Conservation (phyloP, 495 filamentous ascomycete species). For the Hypoxylon lienhwacheense region DNA sequence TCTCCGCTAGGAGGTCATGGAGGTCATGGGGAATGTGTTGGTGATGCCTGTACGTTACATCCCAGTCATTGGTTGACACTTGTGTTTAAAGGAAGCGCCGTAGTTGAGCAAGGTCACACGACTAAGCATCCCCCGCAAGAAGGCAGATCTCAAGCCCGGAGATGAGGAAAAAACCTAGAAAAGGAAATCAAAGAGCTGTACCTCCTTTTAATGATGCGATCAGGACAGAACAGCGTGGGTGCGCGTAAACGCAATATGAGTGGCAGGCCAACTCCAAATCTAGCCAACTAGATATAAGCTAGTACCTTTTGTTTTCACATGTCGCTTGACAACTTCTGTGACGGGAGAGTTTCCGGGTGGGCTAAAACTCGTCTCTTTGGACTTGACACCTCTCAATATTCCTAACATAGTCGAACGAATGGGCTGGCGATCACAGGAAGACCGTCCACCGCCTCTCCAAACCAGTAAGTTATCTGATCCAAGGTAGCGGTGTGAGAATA, state of each 20-base stretch:
- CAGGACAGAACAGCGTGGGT: conserved; percentile 1
- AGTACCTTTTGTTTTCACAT: conserved; percentile 12
- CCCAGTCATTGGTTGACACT: conserved; percentile 22
- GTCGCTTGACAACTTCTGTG: conserved; percentile 14
- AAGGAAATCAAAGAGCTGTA: conserved; percentile 10
- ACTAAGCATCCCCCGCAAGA: conserved; percentile 27
- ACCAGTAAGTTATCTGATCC: conserved; percentile 10
- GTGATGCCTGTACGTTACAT: conserved; percentile 27
- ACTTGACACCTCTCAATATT: conserved; percentile 3
- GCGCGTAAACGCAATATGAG: conserved; percentile 10
- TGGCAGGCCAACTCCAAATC: conserved; percentile 11
- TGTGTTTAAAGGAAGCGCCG: conserved; percentile 18
- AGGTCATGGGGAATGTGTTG: conserved; percentile 16
- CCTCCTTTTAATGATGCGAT: conserved; percentile 27
- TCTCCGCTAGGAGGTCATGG: conserved; percentile 24
- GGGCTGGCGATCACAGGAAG: conserved; percentile 4
- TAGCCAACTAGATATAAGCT: conserved; percentile 2
- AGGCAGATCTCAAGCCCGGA: conserved; percentile 28
- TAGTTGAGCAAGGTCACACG: conserved; percentile 32
- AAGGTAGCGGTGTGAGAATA: conserved; percentile 28
- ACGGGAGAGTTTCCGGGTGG: conserved; percentile 17
- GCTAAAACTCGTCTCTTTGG: conserved; percentile 1
- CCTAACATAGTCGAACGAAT: conserved; percentile 3
- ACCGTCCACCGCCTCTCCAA: conserved; percentile 12
- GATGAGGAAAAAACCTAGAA: conserved; percentile 26